A percentile compares a stretch with the other conserved stretches of the same genome.
Conservation (phyloP, 352 stramenopile species). For the Pythium volutum region DNA sequence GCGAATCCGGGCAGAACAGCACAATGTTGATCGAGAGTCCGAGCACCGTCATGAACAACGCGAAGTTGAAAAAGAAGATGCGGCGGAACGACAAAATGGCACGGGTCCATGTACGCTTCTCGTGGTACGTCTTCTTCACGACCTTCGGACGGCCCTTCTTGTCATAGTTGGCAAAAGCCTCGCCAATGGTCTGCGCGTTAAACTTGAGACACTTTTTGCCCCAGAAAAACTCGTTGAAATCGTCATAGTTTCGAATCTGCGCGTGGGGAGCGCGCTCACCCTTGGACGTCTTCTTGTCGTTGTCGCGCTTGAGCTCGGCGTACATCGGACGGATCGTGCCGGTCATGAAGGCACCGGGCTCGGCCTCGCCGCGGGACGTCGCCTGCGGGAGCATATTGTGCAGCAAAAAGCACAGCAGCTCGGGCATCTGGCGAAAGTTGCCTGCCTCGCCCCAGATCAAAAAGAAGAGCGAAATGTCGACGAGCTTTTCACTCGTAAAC, state of each 20-base stretch:
- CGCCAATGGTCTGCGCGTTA: conserved; percentile 55
- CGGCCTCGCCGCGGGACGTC: conserved; percentile 51
- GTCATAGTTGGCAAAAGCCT: conserved; percentile 70
- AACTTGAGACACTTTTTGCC: conserved; percentile 84
- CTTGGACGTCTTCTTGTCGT: conserved; percentile 86
- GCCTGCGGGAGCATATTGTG: conserved; percentile 76
- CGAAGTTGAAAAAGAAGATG: conserved; percentile 82
- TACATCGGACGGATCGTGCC: conserved; percentile 84
- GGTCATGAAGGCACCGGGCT: conserved; percentile 63
- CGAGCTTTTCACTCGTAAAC: conserved; percentile 73
- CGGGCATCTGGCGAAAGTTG: conserved; percentile 81
- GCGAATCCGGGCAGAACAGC: conserved; percentile 72
- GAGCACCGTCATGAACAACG: conserved; percentile 61
- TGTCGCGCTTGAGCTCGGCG: conserved; percentile 78
- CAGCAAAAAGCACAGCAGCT: conserved; percentile 77
- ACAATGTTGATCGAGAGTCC: conserved; percentile 76
- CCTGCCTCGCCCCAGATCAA: conserved; percentile 83
- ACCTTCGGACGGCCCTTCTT: conserved; percentile 83
- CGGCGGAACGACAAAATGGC: conserved; percentile 76
- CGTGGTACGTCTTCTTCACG: conserved; percentile 80
- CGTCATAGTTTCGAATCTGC: conserved; percentile 86
- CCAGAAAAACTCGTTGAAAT: conserved; percentile 91
- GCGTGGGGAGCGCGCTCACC: conserved; percentile 62
- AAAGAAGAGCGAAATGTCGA: conserved; percentile 83
- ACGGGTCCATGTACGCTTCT: conserved; percentile 76